These are phyloP conservation scores for Fistulina hepatica DNA, from an alignment of 1,284 basidiomycete genomes.

Conservation along the genomic window DNA sequence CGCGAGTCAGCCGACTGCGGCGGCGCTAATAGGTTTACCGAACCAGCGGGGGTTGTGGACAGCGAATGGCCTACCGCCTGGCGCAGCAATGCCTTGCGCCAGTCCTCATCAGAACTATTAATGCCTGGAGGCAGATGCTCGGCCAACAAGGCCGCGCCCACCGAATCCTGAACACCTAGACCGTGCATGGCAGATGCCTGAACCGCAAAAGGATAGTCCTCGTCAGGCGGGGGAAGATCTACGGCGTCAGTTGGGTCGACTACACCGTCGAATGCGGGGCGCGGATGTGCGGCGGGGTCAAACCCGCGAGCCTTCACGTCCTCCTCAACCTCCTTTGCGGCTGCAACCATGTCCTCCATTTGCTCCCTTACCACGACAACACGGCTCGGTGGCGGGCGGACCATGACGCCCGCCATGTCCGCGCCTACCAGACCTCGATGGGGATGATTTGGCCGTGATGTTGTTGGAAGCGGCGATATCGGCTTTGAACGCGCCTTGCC, in stretches of 20 bases:
- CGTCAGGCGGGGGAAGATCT: conserved; percentile 54
- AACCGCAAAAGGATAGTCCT: conserved; percentile 58
- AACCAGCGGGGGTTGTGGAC: conserved; percentile 34
- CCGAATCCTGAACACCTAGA: conserved; percentile 56
- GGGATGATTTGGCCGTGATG: too few relatives aligned
- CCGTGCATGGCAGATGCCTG: conserved; percentile 61
- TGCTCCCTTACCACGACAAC: conserved; percentile 74
- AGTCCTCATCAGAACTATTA: conserved; percentile 48
- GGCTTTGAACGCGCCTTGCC: conserved; percentile 57
- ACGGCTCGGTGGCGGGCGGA: conserved; percentile 35
- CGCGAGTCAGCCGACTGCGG: too few relatives aligned
- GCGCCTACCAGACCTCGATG: too few relatives aligned
- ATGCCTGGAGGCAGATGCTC: conserved; percentile 55
- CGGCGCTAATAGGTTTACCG: too few relatives aligned
- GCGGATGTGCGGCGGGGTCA: conserved; percentile 20
- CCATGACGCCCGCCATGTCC: conserved; percentile 28
- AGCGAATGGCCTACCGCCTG: conserved; percentile 67
- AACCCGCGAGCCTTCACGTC: conserved; percentile 47
- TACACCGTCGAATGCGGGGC: conserved; percentile 33
- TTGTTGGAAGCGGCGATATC: conserved; percentile 31
- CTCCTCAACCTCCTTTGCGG: conserved; percentile 61
- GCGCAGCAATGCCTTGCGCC: conserved; percentile 60
- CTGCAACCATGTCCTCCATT: conserved; percentile 54
- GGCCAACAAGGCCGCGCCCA: conserved; percentile 61
- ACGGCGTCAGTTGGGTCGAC: conserved; percentile 76